Percentiles rank a stretch among this genome's conserved stretches.
Evolutionary conservation across 2,329 filamentous ascomycete genomes (phyloP).

Genomic region (Westerdykella sp.): DNA sequence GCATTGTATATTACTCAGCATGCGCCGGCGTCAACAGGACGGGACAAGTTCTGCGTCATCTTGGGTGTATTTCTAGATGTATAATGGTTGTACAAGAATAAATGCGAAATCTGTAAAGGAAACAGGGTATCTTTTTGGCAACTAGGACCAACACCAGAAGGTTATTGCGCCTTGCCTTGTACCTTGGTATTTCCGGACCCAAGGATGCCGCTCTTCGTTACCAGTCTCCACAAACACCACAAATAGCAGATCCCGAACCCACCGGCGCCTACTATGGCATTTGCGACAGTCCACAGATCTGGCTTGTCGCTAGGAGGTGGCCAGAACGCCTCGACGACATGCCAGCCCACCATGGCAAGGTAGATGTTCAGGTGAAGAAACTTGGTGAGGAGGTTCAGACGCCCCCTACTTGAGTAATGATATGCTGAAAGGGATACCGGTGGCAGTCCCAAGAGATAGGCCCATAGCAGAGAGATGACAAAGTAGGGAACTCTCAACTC

Average conservation of each 20-base stretch:
- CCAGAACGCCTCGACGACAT: slow-evolving; percentile 65
- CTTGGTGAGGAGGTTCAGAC: slow-evolving; percentile 54
- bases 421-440: slow-evolving; percentile 68
- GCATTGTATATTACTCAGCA: slow-evolving; percentile 29
- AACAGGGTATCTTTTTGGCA: slow-evolving; percentile 5
- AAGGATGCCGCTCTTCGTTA: slow-evolving; percentile 51
- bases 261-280: slow-evolving; percentile 76
- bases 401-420: slow-evolving; percentile 40
- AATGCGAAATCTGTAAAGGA: slow-evolving; percentile 7
- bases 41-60: slow-evolving; percentile 6
- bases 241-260: slow-evolving; percentile 84
- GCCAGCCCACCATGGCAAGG: slow-evolving; percentile 70
- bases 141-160: background rate
- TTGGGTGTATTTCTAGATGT: slow-evolving; percentile 13
- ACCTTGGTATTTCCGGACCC: slow-evolving; percentile 10
- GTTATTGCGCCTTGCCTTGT: slow-evolving; percentile 39
- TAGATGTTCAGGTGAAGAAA: slow-evolving; percentile 74
- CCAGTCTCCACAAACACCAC: slow-evolving; percentile 75
- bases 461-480: slow-evolving; percentile 81
- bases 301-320: slow-evolving; percentile 69
- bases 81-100: slow-evolving; percentile 13
- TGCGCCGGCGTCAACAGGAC: slow-evolving; percentile 22
- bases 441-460: slow-evolving; percentile 81
- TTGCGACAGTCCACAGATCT: slow-evolving; percentile 89
- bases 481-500: slow-evolving; percentile 78